Evolutionary conservation across 106 monocot genomes (phyloP), one percentile per base, ranked within the genome.

Genomic region (Dendrobium officinale): DNA sequence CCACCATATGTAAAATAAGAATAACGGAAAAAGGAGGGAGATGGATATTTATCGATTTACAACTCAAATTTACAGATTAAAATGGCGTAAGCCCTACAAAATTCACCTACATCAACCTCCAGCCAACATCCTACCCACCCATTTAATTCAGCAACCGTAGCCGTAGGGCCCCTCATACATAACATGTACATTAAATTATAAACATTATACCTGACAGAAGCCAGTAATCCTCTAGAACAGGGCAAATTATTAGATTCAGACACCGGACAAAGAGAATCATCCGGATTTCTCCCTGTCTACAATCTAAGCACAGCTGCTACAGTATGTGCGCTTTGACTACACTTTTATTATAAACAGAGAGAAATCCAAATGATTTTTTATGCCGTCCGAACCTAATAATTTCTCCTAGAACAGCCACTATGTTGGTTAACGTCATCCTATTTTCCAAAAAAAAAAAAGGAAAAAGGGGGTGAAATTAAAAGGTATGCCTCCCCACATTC

Each of bases 1-100:
- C 51, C 51, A 51, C 10, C 51, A 13, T 51, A 51, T 2, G 2
- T 45, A 51, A 13, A 51, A 13, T 3, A 13, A 13, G 24, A 26
- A 66, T 7, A 8, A 4, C 22, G 64, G 24, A 66, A 66, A 10
- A 22, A 6, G 64, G 64, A 66, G 64, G 64, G 26, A 22, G 64
- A 66, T 26, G 26, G 22, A 66, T 49, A 80, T 80, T 54, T 67
- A 73, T 82, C n/a, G 27, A 84, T 82, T 89, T 88, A 80, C 85
- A 94, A 67, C 87, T 94, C 91, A 81, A 86, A 94, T 91, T 81
- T 94, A 91, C 93, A 94, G 13, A 67, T 27, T 76, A 79, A 67
- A 81, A 79, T 84, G 79, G 67, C 86, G 81, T 82, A 70, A 77
- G 55, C 59, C 43, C 87, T 91, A 89, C 90, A 92, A 95, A 92